These are phyloP conservation scores for Priceomyces medius DNA, from an alignment of 805 yeast species.

Conservation along the genomic window DNA sequence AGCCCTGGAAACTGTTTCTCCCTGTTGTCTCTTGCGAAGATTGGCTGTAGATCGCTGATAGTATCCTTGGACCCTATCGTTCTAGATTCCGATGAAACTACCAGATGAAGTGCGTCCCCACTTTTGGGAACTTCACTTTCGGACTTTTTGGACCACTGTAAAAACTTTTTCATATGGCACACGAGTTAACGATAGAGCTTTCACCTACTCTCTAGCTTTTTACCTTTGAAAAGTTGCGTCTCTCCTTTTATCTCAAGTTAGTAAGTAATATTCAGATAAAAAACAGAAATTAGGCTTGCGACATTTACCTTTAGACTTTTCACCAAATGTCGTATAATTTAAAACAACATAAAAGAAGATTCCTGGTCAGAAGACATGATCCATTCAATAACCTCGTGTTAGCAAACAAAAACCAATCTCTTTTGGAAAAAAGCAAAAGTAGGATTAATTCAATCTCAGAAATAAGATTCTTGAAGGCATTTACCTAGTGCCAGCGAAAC, in stretches of 20 bases:
- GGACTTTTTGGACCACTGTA: conserved; percentile 8
- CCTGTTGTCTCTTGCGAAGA: conserved; percentile 21
- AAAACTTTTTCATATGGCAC: conserved; percentile 16
- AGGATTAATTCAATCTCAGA: neutral
- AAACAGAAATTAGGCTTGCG: too few species aligned
- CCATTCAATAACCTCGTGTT: neutral
- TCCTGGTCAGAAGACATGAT: neutral
- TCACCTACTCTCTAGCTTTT: too few species aligned
- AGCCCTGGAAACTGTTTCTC: conserved; percentile 10
- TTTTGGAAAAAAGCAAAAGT: neutral
- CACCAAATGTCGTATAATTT: neutral
- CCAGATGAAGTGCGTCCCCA: neutral
- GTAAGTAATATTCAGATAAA: too few species aligned
- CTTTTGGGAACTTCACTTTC: conserved; percentile 1
- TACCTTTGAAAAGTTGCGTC: too few species aligned
- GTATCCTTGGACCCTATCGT: conserved; percentile 29
- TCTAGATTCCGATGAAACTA: conserved; percentile 1
- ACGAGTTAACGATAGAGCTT: too few species aligned
- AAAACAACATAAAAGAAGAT: neutral
- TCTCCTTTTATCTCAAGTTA: too few species aligned
- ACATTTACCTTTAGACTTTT: too few species aligned
- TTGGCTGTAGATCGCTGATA: conserved; percentile 29
- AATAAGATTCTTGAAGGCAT: neutral
- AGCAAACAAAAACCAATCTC: neutral
- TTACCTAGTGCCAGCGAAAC: neutral